These are phyloP conservation scores for Cyphellophora europaea DNA, from an alignment of 2,329 filamentous ascomycete species.

Conservation along the genomic window DNA sequence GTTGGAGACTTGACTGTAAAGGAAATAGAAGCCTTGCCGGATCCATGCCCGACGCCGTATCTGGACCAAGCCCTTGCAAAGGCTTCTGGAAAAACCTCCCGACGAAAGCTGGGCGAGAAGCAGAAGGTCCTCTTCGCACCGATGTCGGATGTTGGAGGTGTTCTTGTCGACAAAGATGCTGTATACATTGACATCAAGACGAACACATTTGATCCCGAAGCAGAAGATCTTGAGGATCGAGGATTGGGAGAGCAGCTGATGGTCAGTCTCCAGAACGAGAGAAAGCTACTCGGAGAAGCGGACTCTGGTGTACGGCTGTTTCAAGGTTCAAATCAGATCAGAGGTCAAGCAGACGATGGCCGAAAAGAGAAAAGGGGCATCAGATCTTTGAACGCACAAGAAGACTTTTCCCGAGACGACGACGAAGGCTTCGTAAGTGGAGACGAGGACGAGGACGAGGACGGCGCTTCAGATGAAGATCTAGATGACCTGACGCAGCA, in stretches of 20 bases:
- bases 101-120: conserved; percentile 82
- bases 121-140: conserved; percentile 94
- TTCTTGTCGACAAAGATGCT: conserved; percentile 82
- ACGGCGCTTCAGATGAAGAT: conserved; percentile 30
- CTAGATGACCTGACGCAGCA: conserved; percentile 30
- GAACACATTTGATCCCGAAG: conserved; percentile 60
- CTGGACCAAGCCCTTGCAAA: conserved; percentile 85
- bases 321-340: conserved; percentile 53
- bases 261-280: conserved; percentile 74
- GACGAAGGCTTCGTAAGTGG: conserved; percentile 47
- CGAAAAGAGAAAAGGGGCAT: conserved; percentile 45
- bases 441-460: conserved; percentile 45
- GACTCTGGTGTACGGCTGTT: conserved; percentile 81
- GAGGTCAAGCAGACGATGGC: conserved; percentile 45
- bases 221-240: conserved; percentile 55
- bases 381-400: conserved; percentile 39
- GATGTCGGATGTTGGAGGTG: conserved; percentile 94
- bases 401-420: conserved; percentile 44
- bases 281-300: conserved; percentile 70
- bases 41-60: conserved; percentile 88
- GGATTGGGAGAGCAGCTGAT: conserved; percentile 96
- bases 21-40: conserved; percentile 76
- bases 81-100: conserved; percentile 68
- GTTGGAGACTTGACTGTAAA: conserved; percentile 80
- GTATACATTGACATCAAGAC: conserved; percentile 76